Base-by-base conservation (phyloP, 768 basidiomycete genomes). In the Boletus tomentosulus region DNA sequence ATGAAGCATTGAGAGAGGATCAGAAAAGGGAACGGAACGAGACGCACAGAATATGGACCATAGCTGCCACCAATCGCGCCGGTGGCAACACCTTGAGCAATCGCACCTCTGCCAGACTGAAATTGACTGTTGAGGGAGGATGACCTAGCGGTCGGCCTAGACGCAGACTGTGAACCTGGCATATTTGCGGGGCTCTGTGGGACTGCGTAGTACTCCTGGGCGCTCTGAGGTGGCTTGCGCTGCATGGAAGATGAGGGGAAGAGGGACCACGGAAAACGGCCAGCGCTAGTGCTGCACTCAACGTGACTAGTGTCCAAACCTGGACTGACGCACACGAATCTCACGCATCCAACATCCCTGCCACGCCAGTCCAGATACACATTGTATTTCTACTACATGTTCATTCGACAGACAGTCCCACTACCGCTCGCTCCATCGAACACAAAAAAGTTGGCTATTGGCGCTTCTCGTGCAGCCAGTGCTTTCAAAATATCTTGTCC, bases 401-500 rank as follows among this genome's bases (percentile, higher is more conserved):
- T 70, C 76, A 79, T 75, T 35, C 74, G 71, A 57, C 71, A 83
- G 12, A 90, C 88, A 10, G 85, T 86, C 5, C 85, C 91, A 22
- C 80, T 78, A 27, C 92, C 92, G 1, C 82, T 86, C 59, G 76
- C 82, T 10, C 92, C 92, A 70, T 98, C 92, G 56, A 96, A 94
- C 4, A 84, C 78, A 58, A 95, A 86, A 57, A 97, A 86, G 69
- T 99, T 99, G 48, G 89, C 88, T 58, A 97, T 87, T 4, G 96
- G 96, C 27, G 89, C 83, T 63, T 98, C 97, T 48, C 92, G 86
- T 52, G 87, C 91, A 51, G 87, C 89, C 37, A 98, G 78, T 0
- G 92, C 84, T 68, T 97, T 94, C 38, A 99, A 76, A 48, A 98
- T 87, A 67, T 99, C 97, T 69, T 98, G 97, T 1, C 86, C 95